These are phyloP conservation scores for Microthyrium microscopicum DNA, from an alignment of 2,329 filamentous ascomycete genomes.

Conservation along the genomic window DNA sequence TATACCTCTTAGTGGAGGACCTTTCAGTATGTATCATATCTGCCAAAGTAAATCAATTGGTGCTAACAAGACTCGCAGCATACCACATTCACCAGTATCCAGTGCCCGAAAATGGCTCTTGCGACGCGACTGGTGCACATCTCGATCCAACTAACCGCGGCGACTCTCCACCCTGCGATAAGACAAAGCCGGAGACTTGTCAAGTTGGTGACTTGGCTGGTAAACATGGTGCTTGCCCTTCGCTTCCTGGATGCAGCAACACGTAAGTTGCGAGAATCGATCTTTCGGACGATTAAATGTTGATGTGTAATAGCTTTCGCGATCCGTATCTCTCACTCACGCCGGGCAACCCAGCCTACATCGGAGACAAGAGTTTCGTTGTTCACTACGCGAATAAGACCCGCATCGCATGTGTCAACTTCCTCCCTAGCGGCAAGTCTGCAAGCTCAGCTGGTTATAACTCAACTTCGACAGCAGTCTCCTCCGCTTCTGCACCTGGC, in stretches of 20 bases:
- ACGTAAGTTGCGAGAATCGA: too few relatives aligned
- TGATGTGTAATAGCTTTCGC: constrained; percentile 21
- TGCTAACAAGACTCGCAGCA: constrained; percentile 15
- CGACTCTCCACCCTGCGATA: constrained; percentile 4
- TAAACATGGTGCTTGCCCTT: constrained; percentile 7
- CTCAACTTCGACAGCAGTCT: too few relatives aligned
- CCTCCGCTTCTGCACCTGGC: too few relatives aligned
- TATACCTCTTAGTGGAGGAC: constrained; percentile 1
- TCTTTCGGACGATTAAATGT: background rate
- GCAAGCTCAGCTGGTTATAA: too few relatives aligned
- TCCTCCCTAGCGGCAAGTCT: too few relatives aligned
- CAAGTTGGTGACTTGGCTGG: constrained; percentile 7
- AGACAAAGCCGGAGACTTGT: constrained; percentile 4
- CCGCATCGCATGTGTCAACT: constrained; percentile 41
- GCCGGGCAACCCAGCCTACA: constrained; percentile 26
- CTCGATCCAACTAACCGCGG: constrained; percentile 4
- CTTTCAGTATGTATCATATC: constrained; percentile 5
- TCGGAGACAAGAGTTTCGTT: constrained; percentile 38
- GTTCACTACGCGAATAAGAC: constrained; percentile 36
- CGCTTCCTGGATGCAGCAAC: constrained; percentile 6
- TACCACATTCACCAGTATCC: constrained; percentile 30
- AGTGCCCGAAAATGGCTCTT: constrained; percentile 11
- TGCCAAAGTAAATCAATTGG: too few relatives aligned
- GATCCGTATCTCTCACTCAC: constrained; percentile 33
- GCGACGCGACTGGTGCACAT: background rate